Evolutionary conservation across 1,139 yeast species (phyloP), one percentile per base, ranked within the genome.

Genomic region (Blastobotrys serpentis): DNA sequence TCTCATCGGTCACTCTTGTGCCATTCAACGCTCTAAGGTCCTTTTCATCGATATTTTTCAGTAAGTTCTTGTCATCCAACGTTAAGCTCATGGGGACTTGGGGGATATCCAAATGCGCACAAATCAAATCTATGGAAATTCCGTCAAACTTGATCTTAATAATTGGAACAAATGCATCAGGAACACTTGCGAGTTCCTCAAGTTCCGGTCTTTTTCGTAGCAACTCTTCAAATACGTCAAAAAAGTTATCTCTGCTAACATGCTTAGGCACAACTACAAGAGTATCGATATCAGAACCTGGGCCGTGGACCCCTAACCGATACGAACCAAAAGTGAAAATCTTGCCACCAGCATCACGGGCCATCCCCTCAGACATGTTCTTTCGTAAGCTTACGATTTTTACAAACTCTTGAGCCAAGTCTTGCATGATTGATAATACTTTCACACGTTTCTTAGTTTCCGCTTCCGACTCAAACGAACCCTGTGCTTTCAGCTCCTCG

Each of bases 341-440:
- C 67, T 94, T 94, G 14, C 98, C 98, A 34, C 98, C 98, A 0
- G 98, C 95, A 66, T 92, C 98, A 53, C 72, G 78, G 0, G 98
- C 96, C 96, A 92, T 89, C 3, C 97, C 96, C 53, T 92, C 98
- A 26, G 92, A 81, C 97, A 92, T 89, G 63, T 92, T 89, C 63
- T 85, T 87, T 52, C 75, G 79, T 54, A 78, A 74, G 2, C 95
- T 85, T 7, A 89, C 97, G 7, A 71, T 77, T 60, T 80, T 85
- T 1, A 92, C 98, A 68, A 92, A 90, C 55, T 85, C 87, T 58
- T 83, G 78, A 0, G 85, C 78, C 61, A 92, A 63, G 55, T 78
- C 76, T 64, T 92, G 98, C 51, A 92, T 66, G 3, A 76, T 70
- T 40, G 76, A 74, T 32, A 94, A 74, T 13, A 87, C 94, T 56